phyloP scores from a whole-genome alignment of 805 yeast species.

The Cyberlindnera japonica region DNA sequence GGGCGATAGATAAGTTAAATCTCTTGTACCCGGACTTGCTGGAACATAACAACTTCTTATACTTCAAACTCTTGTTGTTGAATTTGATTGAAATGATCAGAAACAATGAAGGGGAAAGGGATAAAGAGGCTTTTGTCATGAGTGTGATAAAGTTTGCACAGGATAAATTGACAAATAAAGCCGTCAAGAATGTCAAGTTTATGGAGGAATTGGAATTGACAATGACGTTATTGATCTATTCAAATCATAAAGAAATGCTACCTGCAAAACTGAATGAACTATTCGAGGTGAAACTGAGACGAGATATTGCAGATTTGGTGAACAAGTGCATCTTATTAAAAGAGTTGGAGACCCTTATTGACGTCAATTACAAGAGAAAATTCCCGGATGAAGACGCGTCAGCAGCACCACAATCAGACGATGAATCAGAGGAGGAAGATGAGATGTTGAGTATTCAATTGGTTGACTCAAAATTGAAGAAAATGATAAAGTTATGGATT shows the following conservation, averaged over 20 bases:
- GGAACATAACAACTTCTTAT: constrained; percentile 59
- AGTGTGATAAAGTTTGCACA: constrained; percentile 56
- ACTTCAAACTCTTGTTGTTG: constrained; percentile 68
- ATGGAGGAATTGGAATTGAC: constrained; percentile 75
- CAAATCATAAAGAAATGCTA: constrained; percentile 32
- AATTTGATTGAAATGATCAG: constrained; percentile 76
- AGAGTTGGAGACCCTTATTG: constrained; percentile 16
- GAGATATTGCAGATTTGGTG: constrained; percentile 64
- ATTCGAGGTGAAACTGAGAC: constrained; percentile 56
- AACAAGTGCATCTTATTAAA: constrained; percentile 55
- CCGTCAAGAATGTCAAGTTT: constrained; percentile 52
- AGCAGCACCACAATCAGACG: background rate
- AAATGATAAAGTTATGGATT: constrained; percentile 57
- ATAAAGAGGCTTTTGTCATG: constrained; percentile 48
- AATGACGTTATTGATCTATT: constrained; percentile 70
- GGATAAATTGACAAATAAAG: constrained; percentile 57
- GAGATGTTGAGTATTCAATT: constrained; percentile 4
- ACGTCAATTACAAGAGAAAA: constrained; percentile 9
- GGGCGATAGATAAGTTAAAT: constrained; percentile 54
- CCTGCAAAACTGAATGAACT: constrained; percentile 54
- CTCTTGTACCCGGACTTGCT: constrained; percentile 60
- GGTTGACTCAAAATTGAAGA: constrained; percentile 39
- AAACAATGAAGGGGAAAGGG: constrained; percentile 21
- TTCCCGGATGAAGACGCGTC: background rate
- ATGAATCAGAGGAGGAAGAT: constrained; percentile 8